Evolutionary conservation across 169 alveolate genomes (phyloP).

Genomic region (Plasmodium sp.): DNA sequence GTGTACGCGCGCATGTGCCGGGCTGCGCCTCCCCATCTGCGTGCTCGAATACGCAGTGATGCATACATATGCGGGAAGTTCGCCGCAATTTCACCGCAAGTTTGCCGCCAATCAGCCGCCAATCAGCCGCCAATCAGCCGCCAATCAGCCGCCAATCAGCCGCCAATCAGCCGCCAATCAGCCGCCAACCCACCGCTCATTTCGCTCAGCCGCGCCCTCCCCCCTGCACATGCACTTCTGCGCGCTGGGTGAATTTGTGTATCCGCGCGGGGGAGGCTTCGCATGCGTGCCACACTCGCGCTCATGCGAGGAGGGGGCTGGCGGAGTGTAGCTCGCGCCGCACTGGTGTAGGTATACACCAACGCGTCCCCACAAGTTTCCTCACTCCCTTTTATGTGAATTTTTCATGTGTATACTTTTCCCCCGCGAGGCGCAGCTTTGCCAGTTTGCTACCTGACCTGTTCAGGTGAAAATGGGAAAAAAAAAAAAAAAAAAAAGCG

Average conservation of each 20-base stretch:
- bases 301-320: too few species aligned
- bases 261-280: too few species aligned
- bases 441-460: not conserved
- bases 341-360: not conserved
- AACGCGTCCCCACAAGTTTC: not conserved
- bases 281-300: too few species aligned
- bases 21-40: not conserved
- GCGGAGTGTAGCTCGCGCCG: not conserved
- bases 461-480: not conserved
- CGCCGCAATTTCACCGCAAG: not conserved
- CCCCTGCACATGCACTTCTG: not conserved
- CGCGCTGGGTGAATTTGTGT: not conserved
- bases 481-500: not conserved
- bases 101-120: too few species aligned
- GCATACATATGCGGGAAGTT: not conserved
- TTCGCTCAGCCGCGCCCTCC: not conserved
- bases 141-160: not conserved
- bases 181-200: not conserved
- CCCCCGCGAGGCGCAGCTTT: not conserved
- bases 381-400: not conserved
- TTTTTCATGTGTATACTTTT: not conserved
- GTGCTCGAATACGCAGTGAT: not conserved
- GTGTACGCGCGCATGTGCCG: not conserved
- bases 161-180: too few species aligned
- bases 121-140: not conserved